These are phyloP conservation scores for Mucor velutinosus DNA, from an alignment of 371 early-diverging fungal species.

Conservation along the genomic window DNA sequence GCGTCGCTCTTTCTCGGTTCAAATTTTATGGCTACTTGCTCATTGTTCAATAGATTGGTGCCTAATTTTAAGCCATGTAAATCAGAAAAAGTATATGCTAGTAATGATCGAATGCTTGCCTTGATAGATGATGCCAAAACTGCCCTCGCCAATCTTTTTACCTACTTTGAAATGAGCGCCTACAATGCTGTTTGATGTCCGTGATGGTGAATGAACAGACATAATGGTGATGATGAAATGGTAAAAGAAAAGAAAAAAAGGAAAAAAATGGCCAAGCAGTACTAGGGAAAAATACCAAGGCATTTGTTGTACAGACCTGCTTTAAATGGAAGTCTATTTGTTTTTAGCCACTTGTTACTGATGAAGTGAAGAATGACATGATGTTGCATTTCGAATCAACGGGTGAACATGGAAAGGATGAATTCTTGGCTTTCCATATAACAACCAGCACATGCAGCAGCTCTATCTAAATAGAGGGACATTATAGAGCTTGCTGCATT, in stretches of 20 bases:
- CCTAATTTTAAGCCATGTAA: constrained; percentile 18
- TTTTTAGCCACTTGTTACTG: not conserved
- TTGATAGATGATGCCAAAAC: constrained; percentile 95
- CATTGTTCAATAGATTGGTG: constrained; percentile 74
- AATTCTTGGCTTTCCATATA: not conserved
- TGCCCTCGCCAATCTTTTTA: constrained; percentile 93
- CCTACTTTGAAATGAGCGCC: constrained; percentile 92
- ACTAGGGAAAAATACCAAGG: not conserved
- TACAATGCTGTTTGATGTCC: constrained; percentile 49
- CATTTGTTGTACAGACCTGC: not conserved
- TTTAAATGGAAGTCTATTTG: not conserved
- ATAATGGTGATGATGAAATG: not conserved
- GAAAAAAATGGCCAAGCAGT: not conserved
- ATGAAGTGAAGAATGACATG: not conserved
- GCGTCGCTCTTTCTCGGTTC: constrained; percentile 90
- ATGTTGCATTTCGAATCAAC: not conserved
- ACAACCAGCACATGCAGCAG: not conserved
- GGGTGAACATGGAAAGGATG: not conserved
- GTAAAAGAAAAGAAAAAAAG: not conserved
- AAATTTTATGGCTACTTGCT: constrained; percentile 90
- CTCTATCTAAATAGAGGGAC: not conserved
- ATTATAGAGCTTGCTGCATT: not conserved
- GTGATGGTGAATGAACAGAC: constrained; percentile 10
- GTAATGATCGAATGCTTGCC: too few relatives aligned
- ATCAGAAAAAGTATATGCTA: too few relatives aligned